phyloP scores from a whole-genome alignment of 2,329 filamentous ascomycete species.

The Ascochyta koolunga region DNA sequence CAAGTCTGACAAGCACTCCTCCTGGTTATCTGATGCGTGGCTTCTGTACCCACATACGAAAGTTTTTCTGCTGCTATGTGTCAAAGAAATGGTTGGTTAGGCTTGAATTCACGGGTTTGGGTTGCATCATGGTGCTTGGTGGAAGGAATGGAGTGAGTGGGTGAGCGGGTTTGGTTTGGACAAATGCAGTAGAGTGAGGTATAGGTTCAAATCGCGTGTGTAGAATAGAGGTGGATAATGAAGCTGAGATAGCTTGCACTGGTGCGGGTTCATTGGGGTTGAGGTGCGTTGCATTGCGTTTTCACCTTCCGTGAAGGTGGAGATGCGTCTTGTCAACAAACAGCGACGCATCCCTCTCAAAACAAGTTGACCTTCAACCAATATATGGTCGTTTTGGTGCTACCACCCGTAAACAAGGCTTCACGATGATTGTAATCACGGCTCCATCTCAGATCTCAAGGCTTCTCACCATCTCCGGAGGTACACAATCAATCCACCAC shows the following conservation, averaged over 20 bases:
- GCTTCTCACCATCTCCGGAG: background rate
- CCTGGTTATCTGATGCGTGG: background rate
- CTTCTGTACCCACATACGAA: background rate
- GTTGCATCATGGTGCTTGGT: background rate
- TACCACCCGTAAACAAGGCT: background rate
- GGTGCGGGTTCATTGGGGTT: background rate
- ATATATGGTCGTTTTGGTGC: too few relatives aligned
- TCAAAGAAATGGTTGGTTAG: background rate
- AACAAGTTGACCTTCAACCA: background rate
- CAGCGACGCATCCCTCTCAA: background rate
- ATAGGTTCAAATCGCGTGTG: background rate
- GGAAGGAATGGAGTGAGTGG: background rate
- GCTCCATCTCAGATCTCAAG: background rate
- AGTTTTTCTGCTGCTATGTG: background rate
- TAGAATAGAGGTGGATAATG: too few relatives aligned
- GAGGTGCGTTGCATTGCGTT: background rate
- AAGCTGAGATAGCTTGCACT: too few relatives aligned
- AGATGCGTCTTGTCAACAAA: background rate
- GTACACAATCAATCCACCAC: background rate
- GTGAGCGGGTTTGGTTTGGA: background rate
- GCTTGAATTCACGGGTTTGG: background rate
- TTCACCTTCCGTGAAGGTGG: background rate
- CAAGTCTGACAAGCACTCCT: too few relatives aligned
- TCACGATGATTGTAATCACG: background rate
- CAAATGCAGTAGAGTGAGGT: background rate